Evolutionary conservation across 371 early-diverging fungal genomes (phyloP), one percentile per base, ranked within the genome.

Genomic region (Mortierella polycephala): DNA sequence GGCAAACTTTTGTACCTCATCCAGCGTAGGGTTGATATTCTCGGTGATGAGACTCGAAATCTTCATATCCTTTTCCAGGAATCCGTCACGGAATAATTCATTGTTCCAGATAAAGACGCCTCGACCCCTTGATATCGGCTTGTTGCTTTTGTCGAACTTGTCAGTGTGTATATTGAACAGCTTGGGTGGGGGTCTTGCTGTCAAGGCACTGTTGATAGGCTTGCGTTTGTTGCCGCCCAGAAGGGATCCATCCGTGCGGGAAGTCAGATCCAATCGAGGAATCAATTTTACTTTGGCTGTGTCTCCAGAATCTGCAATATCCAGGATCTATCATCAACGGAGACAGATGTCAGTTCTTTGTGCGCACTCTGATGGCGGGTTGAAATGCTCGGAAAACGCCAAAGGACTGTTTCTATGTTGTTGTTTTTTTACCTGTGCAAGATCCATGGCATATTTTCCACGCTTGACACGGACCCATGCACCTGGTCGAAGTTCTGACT

Each of bases 401-500:
- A 40, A 50, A 20, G 20, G 30, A n/a, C n/a, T n/a, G 23, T n/a
- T 11, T 30, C 16, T 16, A 13, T 44, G 23, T 30, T 44, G 40
- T 20, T 23, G 16, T 37, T 13, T 54, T 11, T 42, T 45, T 74
- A 92, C 92, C 86, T 97, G 96, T 16, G 91, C 99, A 65, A 99
- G 84, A 86, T 99, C 99, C 46, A 96, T 98, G 7, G 90, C 90
- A 81, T 98, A 99, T 71, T 93, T 98, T 51, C 99, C 99, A 71
- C 95, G 93, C 69, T 92, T 94, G 61, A 99, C 88, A 60, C 99
- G 89, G 16, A 95, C 97, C 96, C 98, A 99, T 11, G 92, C 87
- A 41, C 94, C 94, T 16, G 89, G 84, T 46, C 93, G 91, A 53
- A 96, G 83, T 9, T 93, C 91, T 0, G 84, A 74, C 52, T 89